Conservation (phyloP, 352 stramenopile species). For the Elongisporangium senticosum region DNA sequence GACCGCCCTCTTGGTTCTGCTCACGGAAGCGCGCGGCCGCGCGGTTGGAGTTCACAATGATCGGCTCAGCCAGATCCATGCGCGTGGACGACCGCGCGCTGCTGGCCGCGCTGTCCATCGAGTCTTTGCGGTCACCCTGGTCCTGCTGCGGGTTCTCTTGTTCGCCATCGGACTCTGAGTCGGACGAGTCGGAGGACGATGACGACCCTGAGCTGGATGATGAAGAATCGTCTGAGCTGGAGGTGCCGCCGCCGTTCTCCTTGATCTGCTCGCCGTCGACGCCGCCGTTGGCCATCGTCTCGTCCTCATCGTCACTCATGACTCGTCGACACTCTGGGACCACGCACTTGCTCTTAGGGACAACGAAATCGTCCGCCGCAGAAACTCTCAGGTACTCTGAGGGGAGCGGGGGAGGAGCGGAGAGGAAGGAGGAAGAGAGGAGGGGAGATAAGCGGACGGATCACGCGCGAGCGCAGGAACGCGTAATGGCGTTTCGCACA, state of each 20-base stretch:
- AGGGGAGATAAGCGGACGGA: neutral
- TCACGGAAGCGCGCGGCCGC: slow-evolving; percentile 62
- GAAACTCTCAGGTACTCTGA: neutral
- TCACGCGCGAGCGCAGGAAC: neutral
- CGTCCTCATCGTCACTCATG: slow-evolving; percentile 31
- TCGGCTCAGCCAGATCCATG: slow-evolving; percentile 18
- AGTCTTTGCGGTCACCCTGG: slow-evolving; percentile 27
- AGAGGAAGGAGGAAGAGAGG: neutral
- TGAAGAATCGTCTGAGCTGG: slow-evolving; percentile 72
- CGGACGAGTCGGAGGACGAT: slow-evolving; percentile 69
- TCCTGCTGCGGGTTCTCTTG: slow-evolving; percentile 10
- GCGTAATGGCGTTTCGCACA: neutral
- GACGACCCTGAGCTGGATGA: slow-evolving; percentile 67
- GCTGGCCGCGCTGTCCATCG: slow-evolving; percentile 23
- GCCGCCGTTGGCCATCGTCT: slow-evolving; percentile 6
- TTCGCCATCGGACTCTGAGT: slow-evolving; percentile 69
- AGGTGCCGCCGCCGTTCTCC: slow-evolving; percentile 40
- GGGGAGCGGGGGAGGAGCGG: neutral
- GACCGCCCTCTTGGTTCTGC: slow-evolving; percentile 31
- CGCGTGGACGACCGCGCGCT: slow-evolving; percentile 2
- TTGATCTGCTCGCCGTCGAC: slow-evolving; percentile 19
- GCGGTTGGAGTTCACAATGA: slow-evolving; percentile 72
- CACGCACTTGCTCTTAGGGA: neutral
- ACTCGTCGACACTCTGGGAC: neutral
- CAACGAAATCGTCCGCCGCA: neutral